Evolutionary conservation across 495 filamentous ascomycete species (phyloP).

Genomic region (Penicillium longicatenatum): DNA sequence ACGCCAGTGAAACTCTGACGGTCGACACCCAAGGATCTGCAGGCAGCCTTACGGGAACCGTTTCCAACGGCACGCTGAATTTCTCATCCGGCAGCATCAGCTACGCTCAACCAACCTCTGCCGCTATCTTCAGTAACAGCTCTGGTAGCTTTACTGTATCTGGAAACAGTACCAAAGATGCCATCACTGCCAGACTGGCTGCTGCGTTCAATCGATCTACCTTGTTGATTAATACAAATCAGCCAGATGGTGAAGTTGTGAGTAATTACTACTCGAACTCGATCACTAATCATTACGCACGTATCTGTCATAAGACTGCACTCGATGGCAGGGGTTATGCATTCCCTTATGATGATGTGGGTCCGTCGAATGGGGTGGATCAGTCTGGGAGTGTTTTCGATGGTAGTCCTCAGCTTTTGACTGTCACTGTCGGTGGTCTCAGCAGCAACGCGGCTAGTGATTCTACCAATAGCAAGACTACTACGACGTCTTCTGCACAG

Average conservation of each 20-base stretch:
- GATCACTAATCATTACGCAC: constrained; percentile 71
- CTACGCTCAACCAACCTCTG: constrained; percentile 59
- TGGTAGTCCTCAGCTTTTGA: constrained; percentile 56
- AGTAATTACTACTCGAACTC: constrained; percentile 53
- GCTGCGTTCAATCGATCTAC: constrained; percentile 72
- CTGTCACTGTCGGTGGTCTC: constrained; percentile 62
- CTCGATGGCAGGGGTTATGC: constrained; percentile 68
- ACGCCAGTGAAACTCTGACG: constrained; percentile 47
- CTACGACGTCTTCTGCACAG: neutral
- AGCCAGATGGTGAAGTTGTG: constrained; percentile 53
- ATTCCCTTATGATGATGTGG: constrained; percentile 80
- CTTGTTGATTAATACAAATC: constrained; percentile 47
- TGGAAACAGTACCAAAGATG: constrained; percentile 47
- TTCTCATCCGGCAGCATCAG: constrained; percentile 49
- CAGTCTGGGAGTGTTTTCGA: constrained; percentile 66
- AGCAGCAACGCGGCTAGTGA: constrained; percentile 13
- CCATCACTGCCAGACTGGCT: constrained; percentile 64
- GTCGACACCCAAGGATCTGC: constrained; percentile 64
- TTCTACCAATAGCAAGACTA: neutral
- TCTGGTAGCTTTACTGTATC: constrained; percentile 66
- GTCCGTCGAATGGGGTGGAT: constrained; percentile 55
- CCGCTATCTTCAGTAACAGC: constrained; percentile 71
- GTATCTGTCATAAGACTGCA: constrained; percentile 65
- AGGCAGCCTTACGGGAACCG: constrained; percentile 53
- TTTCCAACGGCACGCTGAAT: constrained; percentile 49